Conservation (phyloP, 140 eudicot species). For the Senecio squalidus region DNA sequence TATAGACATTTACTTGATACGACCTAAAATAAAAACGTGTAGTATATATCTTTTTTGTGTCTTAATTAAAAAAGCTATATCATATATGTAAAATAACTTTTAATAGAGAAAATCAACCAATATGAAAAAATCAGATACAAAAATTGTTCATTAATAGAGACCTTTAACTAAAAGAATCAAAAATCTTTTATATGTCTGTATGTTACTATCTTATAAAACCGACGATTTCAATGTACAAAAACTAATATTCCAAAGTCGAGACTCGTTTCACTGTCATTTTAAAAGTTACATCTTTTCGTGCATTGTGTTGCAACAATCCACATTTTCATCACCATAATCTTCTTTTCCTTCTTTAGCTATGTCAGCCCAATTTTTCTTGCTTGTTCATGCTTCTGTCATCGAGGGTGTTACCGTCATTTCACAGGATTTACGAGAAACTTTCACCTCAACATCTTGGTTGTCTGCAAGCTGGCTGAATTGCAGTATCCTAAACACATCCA, state of each 20-base stretch:
- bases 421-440: not conserved
- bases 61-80: not conserved
- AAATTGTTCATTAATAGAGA: no score
- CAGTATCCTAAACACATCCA: constrained; percentile 9
- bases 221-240: not conserved
- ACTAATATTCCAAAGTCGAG: not conserved
- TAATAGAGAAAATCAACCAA: no score
- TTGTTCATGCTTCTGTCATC: not conserved
- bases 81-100: no score
- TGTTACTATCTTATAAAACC: not conserved
- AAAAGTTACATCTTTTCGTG: not conserved
- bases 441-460: not conserved
- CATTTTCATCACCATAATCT: constrained; percentile 9
- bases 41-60: not conserved
- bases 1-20: no score
- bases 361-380: constrained; percentile 5
- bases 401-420: not conserved
- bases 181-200: not conserved
- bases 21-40: not conserved
- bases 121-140: no score
- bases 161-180: not conserved
- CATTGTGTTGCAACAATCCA: not conserved
- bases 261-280: not conserved
- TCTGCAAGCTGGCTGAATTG: constrained; percentile 6
- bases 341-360: constrained; percentile 1